Evolutionary conservation across 306 rosid genomes (phyloP).

Genomic region (Castanopsis chinensis): DNA sequence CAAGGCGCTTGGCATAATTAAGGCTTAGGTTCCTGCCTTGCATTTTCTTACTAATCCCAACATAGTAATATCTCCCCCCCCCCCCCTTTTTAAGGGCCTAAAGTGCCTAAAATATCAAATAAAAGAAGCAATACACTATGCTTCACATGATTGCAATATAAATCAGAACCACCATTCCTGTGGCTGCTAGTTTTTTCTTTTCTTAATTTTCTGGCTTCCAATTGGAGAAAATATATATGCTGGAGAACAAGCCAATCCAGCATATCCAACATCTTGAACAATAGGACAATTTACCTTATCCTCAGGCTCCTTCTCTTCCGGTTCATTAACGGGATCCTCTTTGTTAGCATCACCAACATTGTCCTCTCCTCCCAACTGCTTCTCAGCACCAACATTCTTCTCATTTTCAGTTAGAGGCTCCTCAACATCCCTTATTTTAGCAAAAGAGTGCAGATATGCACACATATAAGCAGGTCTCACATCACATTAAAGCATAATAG

Average conservation of each 20-base stretch:
- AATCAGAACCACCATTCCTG: not conserved
- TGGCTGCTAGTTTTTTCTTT: not conserved
- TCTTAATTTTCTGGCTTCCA: not conserved
- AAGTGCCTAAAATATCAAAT: not conserved
- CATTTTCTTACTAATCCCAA: not conserved
- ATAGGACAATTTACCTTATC: conserved; percentile 57
- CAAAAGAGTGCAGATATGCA: not conserved
- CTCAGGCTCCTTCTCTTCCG: conserved; percentile 79
- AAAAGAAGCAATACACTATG: not conserved
- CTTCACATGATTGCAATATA: not conserved
- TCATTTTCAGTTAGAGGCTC: conserved; percentile 61
- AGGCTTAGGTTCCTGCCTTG: not conserved
- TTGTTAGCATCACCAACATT: conserved; percentile 59
- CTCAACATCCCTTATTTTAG: conserved; percentile 49
- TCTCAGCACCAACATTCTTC: conserved; percentile 64
- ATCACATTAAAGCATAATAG: not conserved
- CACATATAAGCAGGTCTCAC: not conserved
- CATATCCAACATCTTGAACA: not conserved
- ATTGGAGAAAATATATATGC: not conserved
- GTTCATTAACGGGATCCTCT: conserved; percentile 59
- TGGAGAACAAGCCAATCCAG: not conserved
- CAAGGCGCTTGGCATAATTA: not conserved
- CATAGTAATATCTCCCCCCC: not conserved
- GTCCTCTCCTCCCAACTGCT: conserved; percentile 55
- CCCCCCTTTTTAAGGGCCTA: not conserved